phyloP scores from a whole-genome alignment of 108 stramenopile species.

The Cyclotella atomus region DNA sequence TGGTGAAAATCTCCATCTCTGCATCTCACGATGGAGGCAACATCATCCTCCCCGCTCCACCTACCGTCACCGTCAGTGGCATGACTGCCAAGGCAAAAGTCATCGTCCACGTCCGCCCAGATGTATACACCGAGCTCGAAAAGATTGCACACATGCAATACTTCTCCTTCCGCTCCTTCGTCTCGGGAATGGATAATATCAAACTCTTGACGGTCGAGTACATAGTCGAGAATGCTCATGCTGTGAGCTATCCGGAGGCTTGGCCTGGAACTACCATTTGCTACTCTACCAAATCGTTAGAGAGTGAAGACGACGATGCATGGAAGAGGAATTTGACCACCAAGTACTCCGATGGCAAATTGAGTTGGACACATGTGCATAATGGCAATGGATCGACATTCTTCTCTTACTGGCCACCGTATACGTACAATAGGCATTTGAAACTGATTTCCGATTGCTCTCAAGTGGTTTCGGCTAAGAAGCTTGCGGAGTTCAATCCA shows the following conservation, averaged over 20 bases:
- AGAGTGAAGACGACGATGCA: slow-evolving; percentile 52
- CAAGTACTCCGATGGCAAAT: slow-evolving; percentile 62
- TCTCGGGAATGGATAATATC: slow-evolving; percentile 29
- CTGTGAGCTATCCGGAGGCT: slow-evolving; percentile 65
- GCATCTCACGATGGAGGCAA: slow-evolving; percentile 85
- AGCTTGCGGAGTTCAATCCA: slow-evolving; percentile 29
- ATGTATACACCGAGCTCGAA: slow-evolving; percentile 75
- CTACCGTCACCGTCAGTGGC: slow-evolving; percentile 50
- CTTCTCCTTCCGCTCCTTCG: slow-evolving; percentile 67
- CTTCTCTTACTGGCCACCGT: slow-evolving; percentile 83
- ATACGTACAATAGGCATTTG: slow-evolving; percentile 76
- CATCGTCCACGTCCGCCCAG: slow-evolving; percentile 46
- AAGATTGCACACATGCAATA: slow-evolving; percentile 75
- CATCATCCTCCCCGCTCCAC: slow-evolving; percentile 51
- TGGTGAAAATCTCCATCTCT: slow-evolving; percentile 49
- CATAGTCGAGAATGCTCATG: slow-evolving; percentile 70
- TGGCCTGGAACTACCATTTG: slow-evolving; percentile 78
- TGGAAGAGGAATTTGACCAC: slow-evolving; percentile 70
- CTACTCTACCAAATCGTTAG: slow-evolving; percentile 43
- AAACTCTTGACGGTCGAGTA: slow-evolving; percentile 57
- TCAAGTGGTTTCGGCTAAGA: not conserved
- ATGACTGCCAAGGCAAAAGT: slow-evolving; percentile 36
- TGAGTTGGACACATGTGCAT: slow-evolving; percentile 70
- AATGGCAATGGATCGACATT: slow-evolving; percentile 52
- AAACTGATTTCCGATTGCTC: slow-evolving; percentile 61